Evolutionary conservation across 139 green algal species (phyloP), one percentile per base, ranked within the genome.

Genomic region (Haematococcus lacustris): DNA sequence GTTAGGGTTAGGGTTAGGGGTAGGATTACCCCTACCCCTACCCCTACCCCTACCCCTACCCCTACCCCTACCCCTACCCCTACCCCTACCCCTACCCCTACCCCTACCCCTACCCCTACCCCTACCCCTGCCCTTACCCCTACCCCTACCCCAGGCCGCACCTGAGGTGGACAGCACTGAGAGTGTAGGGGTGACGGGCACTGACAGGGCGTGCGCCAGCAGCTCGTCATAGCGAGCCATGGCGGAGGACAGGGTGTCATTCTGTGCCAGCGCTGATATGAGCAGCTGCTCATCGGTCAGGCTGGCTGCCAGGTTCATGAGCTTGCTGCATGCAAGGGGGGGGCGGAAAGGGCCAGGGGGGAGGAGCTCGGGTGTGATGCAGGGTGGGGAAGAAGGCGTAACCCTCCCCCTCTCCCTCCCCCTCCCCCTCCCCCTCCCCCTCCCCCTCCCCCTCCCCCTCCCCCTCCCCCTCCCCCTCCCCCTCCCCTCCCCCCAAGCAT

Each of bases 201-300:
- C 7, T 39, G 67, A 41, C 67, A 72, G 34, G 2, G 43, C 41
- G 13, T 61, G 67, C 2, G 67, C 67, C 41, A 72, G 43, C 41
- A 72, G 47, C 67, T 33, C 67, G 33, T 72, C 67, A 32, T 72
- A 72, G 9, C 67, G n/a, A 1, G 43, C n/a, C 67, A 72, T 72
- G 67, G 67, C 41, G 1, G 43, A 17, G 2, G 47, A 26, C 43
- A 72, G 43, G 1, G 47, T 26, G 47, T 72, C 67, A 34, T 72
- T 72, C 40, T 63, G 67, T 3, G 67, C 28, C 13, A 72, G 41
- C n/a, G 47, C 47, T n/a, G 23, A 3, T 47, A 65, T 7, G 30
- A 72, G 47, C 67, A 63, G 25, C 32, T 43, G 32, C 67, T 72
- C 67, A 34, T 72, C 67, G 7, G 40, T 64, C 43, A 65, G n/a